Evolutionary conservation across 106 monocot species (phyloP).

Genomic region (Agapanthus africanus): DNA sequence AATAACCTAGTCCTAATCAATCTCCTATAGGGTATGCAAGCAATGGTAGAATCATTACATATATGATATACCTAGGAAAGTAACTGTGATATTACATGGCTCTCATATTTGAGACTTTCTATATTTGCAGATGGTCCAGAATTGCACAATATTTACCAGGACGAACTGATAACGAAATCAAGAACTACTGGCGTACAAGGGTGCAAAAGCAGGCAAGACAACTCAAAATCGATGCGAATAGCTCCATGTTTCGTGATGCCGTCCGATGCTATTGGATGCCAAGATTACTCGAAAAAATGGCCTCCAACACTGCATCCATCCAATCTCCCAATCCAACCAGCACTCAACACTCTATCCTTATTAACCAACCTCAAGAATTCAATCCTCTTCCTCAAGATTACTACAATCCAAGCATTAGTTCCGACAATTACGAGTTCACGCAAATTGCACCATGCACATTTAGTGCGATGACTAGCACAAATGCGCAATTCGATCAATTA

Average conservation of each 20-base stretch:
- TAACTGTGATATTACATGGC: no score
- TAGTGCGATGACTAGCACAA: no score
- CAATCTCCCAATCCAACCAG: no score
- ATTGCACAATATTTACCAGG: slow-evolving; percentile 71
- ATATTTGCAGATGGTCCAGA: slow-evolving; percentile 45
- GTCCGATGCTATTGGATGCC: slow-evolving; percentile 60
- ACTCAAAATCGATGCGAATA: slow-evolving; percentile 54
- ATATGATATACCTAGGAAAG: no score
- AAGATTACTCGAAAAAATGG: slow-evolving; percentile 41
- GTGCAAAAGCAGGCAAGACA: slow-evolving; percentile 67
- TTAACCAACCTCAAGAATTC: background rate
- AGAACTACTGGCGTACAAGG: slow-evolving; percentile 68
- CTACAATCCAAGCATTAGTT: background rate
- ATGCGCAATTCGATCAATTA: no score
- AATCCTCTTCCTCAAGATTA: background rate
- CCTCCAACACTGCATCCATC: background rate
- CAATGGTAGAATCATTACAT: no score
- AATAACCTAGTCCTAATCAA: background rate
- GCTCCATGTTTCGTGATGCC: slow-evolving; percentile 39
- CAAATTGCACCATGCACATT: no score
- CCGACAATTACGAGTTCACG: background rate
- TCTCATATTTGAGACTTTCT: background rate
- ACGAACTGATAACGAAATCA: slow-evolving; percentile 70
- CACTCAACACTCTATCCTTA: background rate
- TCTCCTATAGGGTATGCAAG: no score